Evolutionary conservation across 1,284 basidiomycete species (phyloP), one percentile per base, ranked within the genome.

Genomic region (Porogramme epimiltina): DNA sequence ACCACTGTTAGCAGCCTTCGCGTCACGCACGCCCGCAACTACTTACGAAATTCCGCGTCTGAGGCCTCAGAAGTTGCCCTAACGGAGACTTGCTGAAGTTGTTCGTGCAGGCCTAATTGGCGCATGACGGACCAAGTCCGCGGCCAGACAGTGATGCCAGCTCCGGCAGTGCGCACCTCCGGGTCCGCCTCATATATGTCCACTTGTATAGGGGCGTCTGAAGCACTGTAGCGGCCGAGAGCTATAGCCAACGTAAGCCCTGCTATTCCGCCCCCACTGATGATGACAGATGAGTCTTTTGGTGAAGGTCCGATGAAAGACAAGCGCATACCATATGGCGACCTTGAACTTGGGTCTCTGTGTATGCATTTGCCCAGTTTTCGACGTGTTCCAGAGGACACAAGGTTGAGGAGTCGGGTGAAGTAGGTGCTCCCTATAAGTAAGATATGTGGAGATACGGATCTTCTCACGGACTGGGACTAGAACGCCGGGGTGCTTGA

Each of bases 201-300:
- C 4, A 66, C 55, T 20, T 62, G 52, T 25, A 73, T 54, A 0
- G 55, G 56, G 13, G 65, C 51, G 9, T 56, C 54, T 11, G 52
- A 43, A 11, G 59, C 55, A 20, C 56, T 55, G 47, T 64, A 66
- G 42, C 62, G 66, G 24, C 58, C 64, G 10, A 75, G 63, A 13
- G 68, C 62, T 4, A 66, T 66, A 0, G 71, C 72, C 15, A 74
- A 63, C 0, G 72, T 62, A 4, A 74, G 66, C 3, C 73, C 73
- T 9, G 67, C 71, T n/a, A 72, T 67, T 3, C 72, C 73, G 9
- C 67, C 70, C 1, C 73, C 73, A 25, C 73, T 73, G 41, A 15
- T 31, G 28, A 8, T 31, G 28, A 31, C 28, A 31, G 9, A 31
- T n/a, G 13, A 4, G 34, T 6, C 10, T 9, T 18, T 37, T 18